Conservation (phyloP, 1,284 basidiomycete species). For the Coriolopsis trogii region DNA sequence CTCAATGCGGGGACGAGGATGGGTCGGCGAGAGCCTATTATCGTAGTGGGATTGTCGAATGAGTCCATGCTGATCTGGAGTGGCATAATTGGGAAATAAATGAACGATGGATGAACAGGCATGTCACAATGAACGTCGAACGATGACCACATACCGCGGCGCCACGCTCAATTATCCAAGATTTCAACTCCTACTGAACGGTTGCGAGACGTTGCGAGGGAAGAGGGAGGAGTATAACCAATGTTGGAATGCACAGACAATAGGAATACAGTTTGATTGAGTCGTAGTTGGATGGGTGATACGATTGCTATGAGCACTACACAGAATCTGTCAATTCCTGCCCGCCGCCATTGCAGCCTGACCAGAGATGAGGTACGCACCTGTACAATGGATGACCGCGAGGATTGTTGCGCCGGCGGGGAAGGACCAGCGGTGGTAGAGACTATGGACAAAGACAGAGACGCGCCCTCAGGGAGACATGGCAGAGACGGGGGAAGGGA, state of each 20-base stretch:
- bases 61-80: constrained; percentile 15
- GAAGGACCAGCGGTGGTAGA: background rate
- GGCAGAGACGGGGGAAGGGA: constrained; percentile 3
- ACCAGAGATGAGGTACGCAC: too few species aligned
- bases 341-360: too few species aligned
- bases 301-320: too few species aligned
- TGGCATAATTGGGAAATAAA: background rate
- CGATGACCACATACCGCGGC: background rate
- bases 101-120: background rate
- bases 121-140: background rate
- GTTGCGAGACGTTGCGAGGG: too few species aligned
- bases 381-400: too few species aligned
- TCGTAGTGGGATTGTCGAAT: constrained; percentile 18
- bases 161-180: background rate
- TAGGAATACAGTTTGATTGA: too few species aligned
- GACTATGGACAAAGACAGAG: too few species aligned
- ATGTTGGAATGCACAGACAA: too few species aligned
- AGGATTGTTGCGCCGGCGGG: background rate
- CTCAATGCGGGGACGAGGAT: constrained; percentile 16
- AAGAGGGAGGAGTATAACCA: too few species aligned
- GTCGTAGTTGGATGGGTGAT: too few species aligned
- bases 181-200: too few species aligned
- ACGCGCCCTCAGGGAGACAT: constrained; percentile 4
- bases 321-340: too few species aligned
- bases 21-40: constrained; percentile 22